Evolutionary conservation across 2,329 filamentous ascomycete genomes (phyloP).

Genomic region (Colletotrichum sojae): DNA sequence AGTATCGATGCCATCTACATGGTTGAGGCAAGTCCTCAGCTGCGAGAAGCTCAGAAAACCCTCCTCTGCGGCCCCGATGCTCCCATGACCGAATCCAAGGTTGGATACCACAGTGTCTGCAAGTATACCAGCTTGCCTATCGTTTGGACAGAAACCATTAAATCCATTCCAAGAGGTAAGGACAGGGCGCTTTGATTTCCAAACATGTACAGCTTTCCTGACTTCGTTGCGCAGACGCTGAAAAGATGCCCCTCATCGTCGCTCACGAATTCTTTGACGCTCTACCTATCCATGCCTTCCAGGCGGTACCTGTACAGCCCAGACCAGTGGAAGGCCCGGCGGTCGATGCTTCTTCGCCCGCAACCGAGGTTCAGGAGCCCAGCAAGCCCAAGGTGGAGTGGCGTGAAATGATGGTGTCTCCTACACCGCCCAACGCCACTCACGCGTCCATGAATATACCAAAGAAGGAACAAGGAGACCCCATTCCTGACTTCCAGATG

Average conservation of each 20-base stretch:
- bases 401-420: slow-evolving; percentile 86
- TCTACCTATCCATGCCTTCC: slow-evolving; percentile 94
- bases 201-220: slow-evolving; percentile 28
- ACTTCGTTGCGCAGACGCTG: slow-evolving; percentile 61
- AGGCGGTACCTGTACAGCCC: slow-evolving; percentile 71
- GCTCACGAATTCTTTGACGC: slow-evolving; percentile 99
- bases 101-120: slow-evolving; percentile 80
- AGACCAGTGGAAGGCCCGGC: slow-evolving; percentile 33
- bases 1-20: slow-evolving; percentile 92
- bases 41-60: slow-evolving; percentile 83
- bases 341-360: slow-evolving; percentile 50
- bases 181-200: slow-evolving; percentile 12
- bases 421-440: slow-evolving; percentile 70
- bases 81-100: slow-evolving; percentile 77
- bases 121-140: slow-evolving; percentile 83
- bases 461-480: slow-evolving; percentile 63
- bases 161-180: slow-evolving; percentile 81
- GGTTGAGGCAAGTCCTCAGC: slow-evolving; percentile 89
- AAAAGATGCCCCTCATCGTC: slow-evolving; percentile 90
- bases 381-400: slow-evolving; percentile 70
- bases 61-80: slow-evolving; percentile 83
- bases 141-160: slow-evolving; percentile 91
- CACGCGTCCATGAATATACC: slow-evolving; percentile 69
- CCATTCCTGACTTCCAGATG: slow-evolving; percentile 87
- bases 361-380: slow-evolving; percentile 59